phyloP scores from a whole-genome alignment of 306 rosid species.

The Cucurbita ficifolia region DNA sequence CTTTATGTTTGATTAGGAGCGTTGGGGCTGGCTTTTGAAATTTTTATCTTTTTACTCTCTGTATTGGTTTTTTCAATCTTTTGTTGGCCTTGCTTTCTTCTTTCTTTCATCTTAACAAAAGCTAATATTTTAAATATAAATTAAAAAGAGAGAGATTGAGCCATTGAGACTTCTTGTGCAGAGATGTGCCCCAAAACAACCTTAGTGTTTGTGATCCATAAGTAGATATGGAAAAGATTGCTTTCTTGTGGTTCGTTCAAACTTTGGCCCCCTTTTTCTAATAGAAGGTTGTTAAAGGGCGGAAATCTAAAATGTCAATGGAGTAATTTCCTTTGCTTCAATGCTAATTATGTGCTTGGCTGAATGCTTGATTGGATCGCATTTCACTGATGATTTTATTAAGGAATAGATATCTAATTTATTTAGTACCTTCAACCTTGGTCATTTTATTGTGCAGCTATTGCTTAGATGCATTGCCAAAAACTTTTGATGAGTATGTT shows the following conservation, averaged over 20 bases:
- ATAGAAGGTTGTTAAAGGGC: not conserved
- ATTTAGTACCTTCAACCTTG: not conserved
- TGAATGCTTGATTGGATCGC: not conserved
- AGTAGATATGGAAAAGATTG: not conserved
- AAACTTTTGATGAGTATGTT: constrained; percentile 16
- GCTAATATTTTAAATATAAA: not conserved
- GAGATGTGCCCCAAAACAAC: not conserved
- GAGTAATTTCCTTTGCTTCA: not conserved
- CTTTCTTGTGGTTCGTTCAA: not conserved
- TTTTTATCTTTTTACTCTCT: not conserved
- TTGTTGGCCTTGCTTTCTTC: not conserved
- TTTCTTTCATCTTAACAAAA: not conserved
- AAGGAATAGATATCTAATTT: not conserved
- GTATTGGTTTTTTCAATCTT: not conserved
- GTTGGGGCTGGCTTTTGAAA: not conserved
- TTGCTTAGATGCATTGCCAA: constrained; percentile 34
- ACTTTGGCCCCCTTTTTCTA: not conserved
- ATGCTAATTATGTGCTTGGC: not conserved
- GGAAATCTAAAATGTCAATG: not conserved
- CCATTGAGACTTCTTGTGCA: not conserved
- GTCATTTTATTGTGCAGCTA: constrained; percentile 25
- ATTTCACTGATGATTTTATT: not conserved
- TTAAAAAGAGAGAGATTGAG: not conserved
- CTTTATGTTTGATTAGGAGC: not conserved
- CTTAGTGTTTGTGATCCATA: not conserved